Conservation (phyloP, 176 grass and related monocot species). For the Echinochloa phyllopogon region DNA sequence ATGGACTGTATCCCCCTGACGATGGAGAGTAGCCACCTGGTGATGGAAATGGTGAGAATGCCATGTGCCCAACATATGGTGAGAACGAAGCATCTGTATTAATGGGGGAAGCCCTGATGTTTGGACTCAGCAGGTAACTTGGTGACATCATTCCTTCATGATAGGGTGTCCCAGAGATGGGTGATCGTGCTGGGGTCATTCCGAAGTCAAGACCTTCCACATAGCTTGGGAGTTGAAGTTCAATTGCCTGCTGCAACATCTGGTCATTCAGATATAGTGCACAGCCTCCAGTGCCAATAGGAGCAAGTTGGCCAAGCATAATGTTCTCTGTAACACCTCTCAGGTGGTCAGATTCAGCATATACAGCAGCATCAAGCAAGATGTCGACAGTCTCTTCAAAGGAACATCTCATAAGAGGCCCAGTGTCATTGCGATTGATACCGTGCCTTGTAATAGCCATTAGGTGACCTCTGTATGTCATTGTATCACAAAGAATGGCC, state of each 20-base stretch:
- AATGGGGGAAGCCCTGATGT: slow-evolving; percentile 90
- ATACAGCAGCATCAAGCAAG: slow-evolving; percentile 90
- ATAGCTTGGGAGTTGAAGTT: slow-evolving; percentile 91
- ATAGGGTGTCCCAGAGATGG: slow-evolving; percentile 82
- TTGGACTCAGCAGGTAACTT: slow-evolving; percentile 87
- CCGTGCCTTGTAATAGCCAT: slow-evolving; percentile 97
- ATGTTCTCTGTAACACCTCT: slow-evolving; percentile 98
- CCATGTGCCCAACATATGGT: slow-evolving; percentile 91
- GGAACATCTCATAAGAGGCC: slow-evolving; percentile 91
- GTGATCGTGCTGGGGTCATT: slow-evolving; percentile 78
- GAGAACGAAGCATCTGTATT: slow-evolving; percentile 82
- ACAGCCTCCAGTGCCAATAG: slow-evolving; percentile 85
- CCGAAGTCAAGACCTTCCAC: slow-evolving; percentile 78
- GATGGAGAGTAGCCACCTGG: slow-evolving; percentile 83
- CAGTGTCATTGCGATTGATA: slow-evolving; percentile 95
- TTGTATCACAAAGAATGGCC: slow-evolving; percentile 98
- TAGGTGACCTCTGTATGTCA: slow-evolving; percentile 92
- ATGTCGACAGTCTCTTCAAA: slow-evolving; percentile 97
- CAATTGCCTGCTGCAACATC: slow-evolving; percentile 97
- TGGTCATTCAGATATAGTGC: slow-evolving; percentile 89
- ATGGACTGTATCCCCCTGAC: slow-evolving; percentile 75
- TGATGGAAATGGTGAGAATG: slow-evolving; percentile 79
- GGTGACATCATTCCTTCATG: slow-evolving; percentile 98
- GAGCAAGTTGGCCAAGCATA: slow-evolving; percentile 94
- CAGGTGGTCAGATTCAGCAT: slow-evolving; percentile 85